phyloP scores from a whole-genome alignment of 192 early-diverging fungal genomes.

The Entophlyctis luteolus region DNA sequence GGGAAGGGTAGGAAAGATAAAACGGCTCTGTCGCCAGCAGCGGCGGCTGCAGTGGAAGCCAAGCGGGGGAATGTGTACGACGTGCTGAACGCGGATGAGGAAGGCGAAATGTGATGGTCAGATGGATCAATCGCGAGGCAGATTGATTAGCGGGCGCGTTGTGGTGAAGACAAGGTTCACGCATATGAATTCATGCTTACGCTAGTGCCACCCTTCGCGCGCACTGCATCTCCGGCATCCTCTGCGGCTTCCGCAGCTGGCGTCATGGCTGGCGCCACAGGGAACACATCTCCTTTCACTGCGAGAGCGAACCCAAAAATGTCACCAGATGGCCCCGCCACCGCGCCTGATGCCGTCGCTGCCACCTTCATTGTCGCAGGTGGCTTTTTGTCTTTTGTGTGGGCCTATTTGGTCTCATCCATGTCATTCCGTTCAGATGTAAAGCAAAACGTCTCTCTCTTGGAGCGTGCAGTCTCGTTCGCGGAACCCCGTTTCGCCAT shows the following conservation, averaged over 20 bases:
- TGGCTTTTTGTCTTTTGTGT: background rate
- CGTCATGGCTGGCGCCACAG: too few species aligned
- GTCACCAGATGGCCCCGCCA: background rate
- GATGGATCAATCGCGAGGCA: too few species aligned
- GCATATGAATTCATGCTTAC: too few species aligned
- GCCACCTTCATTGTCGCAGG: background rate
- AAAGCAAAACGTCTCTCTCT: slow-evolving; percentile 74
- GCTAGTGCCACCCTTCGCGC: too few species aligned
- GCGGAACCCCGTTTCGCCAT: slow-evolving; percentile 85
- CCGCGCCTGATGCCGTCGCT: background rate
- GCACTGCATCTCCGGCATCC: too few species aligned
- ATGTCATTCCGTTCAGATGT: slow-evolving; percentile 58
- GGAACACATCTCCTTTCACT: too few species aligned
- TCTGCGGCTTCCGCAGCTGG: too few species aligned
- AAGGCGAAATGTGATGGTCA: background rate
- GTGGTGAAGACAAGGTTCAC: too few species aligned
- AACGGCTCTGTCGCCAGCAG: too few species aligned
- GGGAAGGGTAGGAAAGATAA: too few species aligned
- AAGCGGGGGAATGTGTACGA: slow-evolving; percentile 15
- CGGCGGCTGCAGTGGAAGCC: background rate
- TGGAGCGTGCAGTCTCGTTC: slow-evolving; percentile 78
- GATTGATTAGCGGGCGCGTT: too few species aligned
- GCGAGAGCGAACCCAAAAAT: too few species aligned
- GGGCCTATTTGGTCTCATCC: background rate
- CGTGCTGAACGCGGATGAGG: slow-evolving; percentile 6